phyloP scores from a whole-genome alignment of 1,284 basidiomycete species.

The Cutaneotrichosporon arboriforme region DNA sequence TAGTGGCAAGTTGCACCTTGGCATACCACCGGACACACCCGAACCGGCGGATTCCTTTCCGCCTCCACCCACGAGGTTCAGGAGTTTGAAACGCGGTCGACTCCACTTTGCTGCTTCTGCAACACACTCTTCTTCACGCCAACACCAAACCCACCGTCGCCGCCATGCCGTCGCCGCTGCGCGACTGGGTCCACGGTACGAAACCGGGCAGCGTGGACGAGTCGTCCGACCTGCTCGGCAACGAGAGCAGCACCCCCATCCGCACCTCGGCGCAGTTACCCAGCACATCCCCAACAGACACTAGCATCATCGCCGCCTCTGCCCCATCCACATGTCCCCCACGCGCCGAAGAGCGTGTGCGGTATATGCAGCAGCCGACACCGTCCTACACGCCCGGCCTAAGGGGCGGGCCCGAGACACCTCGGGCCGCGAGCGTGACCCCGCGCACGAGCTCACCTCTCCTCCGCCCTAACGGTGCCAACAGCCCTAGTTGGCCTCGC shows the following conservation, averaged over 20 bases:
- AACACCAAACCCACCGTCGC: neutral
- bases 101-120: neutral
- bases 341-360: too few relatives aligned
- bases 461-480: neutral
- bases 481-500: neutral
- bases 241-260: slow-evolving; percentile 12
- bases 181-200: neutral
- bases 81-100: neutral
- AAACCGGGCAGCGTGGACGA: neutral
- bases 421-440: too few relatives aligned
- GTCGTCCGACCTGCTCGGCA: slow-evolving; percentile 7
- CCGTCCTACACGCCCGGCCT: neutral
- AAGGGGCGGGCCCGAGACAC: too few relatives aligned
- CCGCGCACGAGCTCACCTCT: too few relatives aligned
- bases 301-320: neutral
- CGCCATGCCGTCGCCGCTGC: slow-evolving; percentile 1
- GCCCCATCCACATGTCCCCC: too few relatives aligned
- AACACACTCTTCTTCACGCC: too few relatives aligned
- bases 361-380: neutral
- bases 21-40: too few relatives aligned
- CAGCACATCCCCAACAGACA: neutral
- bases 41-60: too few relatives aligned
- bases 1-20: too few relatives aligned
- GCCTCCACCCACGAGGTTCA: too few relatives aligned
- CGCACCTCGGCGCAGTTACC: neutral